Evolutionary conservation across 2,329 filamentous ascomycete genomes (phyloP).

Genomic region (Ambrosiella beaveri): DNA sequence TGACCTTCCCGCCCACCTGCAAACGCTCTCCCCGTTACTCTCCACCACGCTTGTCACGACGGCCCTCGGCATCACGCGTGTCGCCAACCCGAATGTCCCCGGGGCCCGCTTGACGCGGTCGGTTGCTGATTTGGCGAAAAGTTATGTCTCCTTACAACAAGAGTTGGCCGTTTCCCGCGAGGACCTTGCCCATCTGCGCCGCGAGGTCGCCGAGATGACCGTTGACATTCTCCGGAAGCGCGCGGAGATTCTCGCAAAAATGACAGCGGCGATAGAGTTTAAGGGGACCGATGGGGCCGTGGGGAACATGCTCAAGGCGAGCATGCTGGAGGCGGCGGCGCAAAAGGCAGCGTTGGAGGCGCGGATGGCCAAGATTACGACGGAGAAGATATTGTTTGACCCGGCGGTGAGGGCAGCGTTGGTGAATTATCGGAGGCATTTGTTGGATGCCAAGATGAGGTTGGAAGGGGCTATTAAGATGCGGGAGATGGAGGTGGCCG

Average conservation of each 20-base stretch:
- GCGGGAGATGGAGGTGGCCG: slow-evolving; percentile 27
- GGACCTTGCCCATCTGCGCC: slow-evolving; percentile 37
- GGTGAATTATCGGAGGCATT: slow-evolving; percentile 29
- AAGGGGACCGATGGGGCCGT: too few species aligned
- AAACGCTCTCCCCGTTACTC: slow-evolving; percentile 29
- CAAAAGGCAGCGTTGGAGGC: slow-evolving; percentile 23
- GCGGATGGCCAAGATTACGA: slow-evolving; percentile 20
- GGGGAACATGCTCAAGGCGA: too few species aligned
- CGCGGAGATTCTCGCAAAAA: slow-evolving; percentile 30
- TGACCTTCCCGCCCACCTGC: slow-evolving; percentile 30
- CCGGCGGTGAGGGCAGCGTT: slow-evolving; percentile 27
- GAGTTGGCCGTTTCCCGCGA: slow-evolving; percentile 10
- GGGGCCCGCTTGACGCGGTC: background rate
- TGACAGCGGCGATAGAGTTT: too few species aligned
- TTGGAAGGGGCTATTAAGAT: slow-evolving; percentile 27
- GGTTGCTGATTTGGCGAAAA: background rate
- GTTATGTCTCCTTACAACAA: background rate
- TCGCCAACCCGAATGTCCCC: slow-evolving; percentile 13
- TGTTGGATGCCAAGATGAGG: slow-evolving; percentile 31
- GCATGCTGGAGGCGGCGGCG: too few species aligned
- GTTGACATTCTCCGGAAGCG: slow-evolving; percentile 24
- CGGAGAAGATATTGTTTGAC: slow-evolving; percentile 27
- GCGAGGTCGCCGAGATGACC: slow-evolving; percentile 23
- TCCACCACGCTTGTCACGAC: slow-evolving; percentile 32
- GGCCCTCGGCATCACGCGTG: slow-evolving; percentile 31